phyloP scores from a whole-genome alignment of 208 protist genomes.

The Leptomonas pyrrhocoris region DNA sequence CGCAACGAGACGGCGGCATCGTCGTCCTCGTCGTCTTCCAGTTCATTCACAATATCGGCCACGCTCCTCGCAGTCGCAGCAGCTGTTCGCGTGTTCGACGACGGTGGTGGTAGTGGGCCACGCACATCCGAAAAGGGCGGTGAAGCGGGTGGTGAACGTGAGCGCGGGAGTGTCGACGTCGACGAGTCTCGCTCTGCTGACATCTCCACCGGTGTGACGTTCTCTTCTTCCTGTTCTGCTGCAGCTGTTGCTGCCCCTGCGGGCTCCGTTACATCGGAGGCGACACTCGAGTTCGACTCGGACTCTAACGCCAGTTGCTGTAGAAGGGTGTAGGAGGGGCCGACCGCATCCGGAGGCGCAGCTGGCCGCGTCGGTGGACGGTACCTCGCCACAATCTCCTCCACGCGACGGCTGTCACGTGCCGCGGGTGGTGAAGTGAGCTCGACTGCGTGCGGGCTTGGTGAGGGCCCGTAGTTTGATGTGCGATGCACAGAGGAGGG shows the following conservation, averaged over 20 bases:
- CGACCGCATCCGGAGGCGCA: neutral
- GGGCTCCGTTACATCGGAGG: neutral
- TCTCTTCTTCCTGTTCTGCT: neutral
- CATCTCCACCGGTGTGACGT: conserved; percentile 1
- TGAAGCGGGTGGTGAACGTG: neutral
- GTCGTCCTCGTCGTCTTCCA: neutral
- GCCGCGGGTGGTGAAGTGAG: neutral
- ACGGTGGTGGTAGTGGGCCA: neutral
- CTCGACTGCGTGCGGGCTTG: neutral
- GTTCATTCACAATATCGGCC: neutral
- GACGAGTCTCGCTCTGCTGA: neutral
- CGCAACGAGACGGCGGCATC: conserved; percentile 16
- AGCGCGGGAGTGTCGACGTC: neutral
- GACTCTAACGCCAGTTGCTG: conserved; percentile 29
- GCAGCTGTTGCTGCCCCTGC: neutral
- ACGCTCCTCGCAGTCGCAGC: neutral
- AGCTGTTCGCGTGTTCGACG: conserved; percentile 2
- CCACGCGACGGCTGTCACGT: neutral
- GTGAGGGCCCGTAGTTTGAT: neutral
- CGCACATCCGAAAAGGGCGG: neutral
- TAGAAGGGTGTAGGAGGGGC: conserved; percentile 8
- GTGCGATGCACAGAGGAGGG: conserved; percentile 19
- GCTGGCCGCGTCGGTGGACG: neutral
- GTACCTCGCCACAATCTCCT: conserved; percentile 10
- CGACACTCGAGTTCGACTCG: conserved; percentile 15